Percentiles rank a stretch among this genome's conserved stretches.
These are phyloP conservation scores for Ceratobasidium papillatum DNA, from an alignment of 1,284 basidiomycete species.

Conservation along the genomic window DNA sequence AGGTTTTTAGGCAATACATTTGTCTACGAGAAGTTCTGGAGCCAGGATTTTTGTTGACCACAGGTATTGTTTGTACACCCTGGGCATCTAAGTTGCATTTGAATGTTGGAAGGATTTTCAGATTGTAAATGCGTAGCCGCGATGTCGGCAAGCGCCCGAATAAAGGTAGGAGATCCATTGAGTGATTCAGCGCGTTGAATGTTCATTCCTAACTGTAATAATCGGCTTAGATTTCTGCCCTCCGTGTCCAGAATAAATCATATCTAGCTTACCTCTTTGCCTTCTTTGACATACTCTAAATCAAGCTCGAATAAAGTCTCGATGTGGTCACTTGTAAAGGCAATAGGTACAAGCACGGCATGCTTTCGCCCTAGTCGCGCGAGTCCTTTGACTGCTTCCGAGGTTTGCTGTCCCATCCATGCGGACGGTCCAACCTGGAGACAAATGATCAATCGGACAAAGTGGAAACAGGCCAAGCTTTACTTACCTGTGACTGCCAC, in stretches of 20 bases:
- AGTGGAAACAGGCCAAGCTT: neutral
- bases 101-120: constrained; percentile 69
- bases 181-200: constrained; percentile 93
- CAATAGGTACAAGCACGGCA: constrained; percentile 92
- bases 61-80: constrained; percentile 92
- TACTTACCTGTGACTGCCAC: constrained; percentile 85
- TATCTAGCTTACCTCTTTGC: constrained; percentile 72
- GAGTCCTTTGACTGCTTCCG: constrained; percentile 90
- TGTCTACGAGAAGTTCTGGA: constrained; percentile 52
- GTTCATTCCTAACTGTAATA: constrained; percentile 83
- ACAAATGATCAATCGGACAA: neutral
- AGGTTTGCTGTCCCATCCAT: constrained; percentile 98
- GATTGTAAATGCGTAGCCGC: constrained; percentile 82
- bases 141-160: constrained; percentile 95
- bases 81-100: constrained; percentile 90
- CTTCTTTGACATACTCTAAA: constrained; percentile 92
- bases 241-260: neutral
- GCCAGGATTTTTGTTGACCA: constrained; percentile 88
- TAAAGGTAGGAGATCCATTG: constrained; percentile 97
- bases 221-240: neutral
- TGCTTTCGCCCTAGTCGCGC: constrained; percentile 88
- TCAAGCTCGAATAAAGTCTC: constrained; percentile 98
- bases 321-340: constrained; percentile 99
- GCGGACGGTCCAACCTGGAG: constrained; percentile 88
- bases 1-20: no score